Evolutionary conservation across 2,329 filamentous ascomycete genomes (phyloP), one percentile per base, ranked within the genome.

Genomic region (Hymenoscyphus albidus): DNA sequence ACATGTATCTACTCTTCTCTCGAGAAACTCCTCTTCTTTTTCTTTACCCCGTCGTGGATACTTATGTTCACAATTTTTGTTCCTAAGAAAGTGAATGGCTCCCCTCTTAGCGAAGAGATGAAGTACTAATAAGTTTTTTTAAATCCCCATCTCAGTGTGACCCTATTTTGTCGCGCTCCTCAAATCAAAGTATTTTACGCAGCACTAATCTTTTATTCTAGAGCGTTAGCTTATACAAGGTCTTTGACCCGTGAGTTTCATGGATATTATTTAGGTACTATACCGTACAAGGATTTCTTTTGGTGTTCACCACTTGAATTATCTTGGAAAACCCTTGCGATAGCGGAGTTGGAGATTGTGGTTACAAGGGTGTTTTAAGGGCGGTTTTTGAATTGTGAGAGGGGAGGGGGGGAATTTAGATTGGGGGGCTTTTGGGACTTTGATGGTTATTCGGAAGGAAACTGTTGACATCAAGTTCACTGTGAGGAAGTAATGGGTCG

Each of bases 41-140:
- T n/a, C n/a, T 27, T 27, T 27, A 27, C 27, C 27, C 27, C 3
- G 0, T 27, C 27, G 3, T 27, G 27, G 3, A 64, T 61, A 60
- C 48, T 44, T 58, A 55, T 54, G 39, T 32, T 44, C 62, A 62
- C 2, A 27, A 62, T 60, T 13, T 67, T 57, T 9, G 40, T 68
- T 60, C 62, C 64, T 2, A 62, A 22, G 13, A 64, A 62, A 10
- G 35, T 44, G 44, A 62, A 35, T 44, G 14, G 9, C 2, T 27
- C 51, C 22, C 22, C 22, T 13, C 6, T 32, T 3, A 22, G 22
- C 27, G 27, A 27, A 27, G 27, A 27, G 27, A 27, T 1, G 27
- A 27, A 27, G 27, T 27, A 27, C 22, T 27, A 27, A 27, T 27
- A 3, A 27, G 3, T 3, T 27, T 27, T 27, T 27, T 1, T 16